Conservation (phyloP, 441 rosid genomes). For the Geranium incanum region DNA sequence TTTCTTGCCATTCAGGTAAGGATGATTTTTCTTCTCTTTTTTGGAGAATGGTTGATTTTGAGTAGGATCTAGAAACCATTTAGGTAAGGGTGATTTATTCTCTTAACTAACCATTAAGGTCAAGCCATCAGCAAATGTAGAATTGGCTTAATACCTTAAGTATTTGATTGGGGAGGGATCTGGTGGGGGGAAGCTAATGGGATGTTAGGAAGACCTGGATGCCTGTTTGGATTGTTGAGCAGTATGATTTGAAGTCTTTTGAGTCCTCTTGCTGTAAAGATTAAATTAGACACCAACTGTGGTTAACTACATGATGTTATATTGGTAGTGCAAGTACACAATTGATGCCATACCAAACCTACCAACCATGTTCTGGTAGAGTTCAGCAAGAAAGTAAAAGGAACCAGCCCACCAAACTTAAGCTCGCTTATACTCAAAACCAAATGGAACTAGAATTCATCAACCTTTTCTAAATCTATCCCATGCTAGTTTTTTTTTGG, state of each 20-base stretch:
- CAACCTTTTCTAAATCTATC: background rate
- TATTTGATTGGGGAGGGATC: background rate
- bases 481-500: background rate
- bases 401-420: background rate
- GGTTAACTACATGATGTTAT: background rate
- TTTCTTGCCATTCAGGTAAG: conserved; percentile 86
- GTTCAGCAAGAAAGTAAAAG: background rate
- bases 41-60: background rate
- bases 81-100: background rate
- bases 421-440: background rate
- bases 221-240: background rate
- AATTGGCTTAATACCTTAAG: background rate
- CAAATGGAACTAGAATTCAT: background rate
- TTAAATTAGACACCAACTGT: background rate
- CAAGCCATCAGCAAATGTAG: background rate
- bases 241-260: background rate
- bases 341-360: background rate
- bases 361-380: background rate
- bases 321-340: background rate
- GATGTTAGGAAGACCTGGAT: background rate
- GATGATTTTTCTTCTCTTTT: background rate
- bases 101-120: background rate
- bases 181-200: background rate
- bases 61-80: background rate
- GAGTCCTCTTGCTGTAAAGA: background rate